Base-by-base conservation (phyloP, 208 protist species). In the Tritrichomonas foetus region DNA sequence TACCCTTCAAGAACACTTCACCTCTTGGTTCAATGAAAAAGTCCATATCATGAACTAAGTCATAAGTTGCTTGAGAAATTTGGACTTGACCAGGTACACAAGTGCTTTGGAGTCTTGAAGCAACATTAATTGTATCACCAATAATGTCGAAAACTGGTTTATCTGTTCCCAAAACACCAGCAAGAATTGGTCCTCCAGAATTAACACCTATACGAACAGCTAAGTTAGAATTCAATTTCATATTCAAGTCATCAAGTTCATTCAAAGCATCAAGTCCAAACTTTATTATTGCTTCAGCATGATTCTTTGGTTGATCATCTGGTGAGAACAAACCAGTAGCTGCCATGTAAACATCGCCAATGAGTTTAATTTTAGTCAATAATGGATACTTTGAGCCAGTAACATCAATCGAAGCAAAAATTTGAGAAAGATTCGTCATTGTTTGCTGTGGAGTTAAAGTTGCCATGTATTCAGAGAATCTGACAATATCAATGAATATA, bases 281-380 rank as follows among this genome's bases (percentile, higher is more conserved):
- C 36, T 44, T 39, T 9, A 78, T 33, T 5, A 47, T 44, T 44
- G 39, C 33, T 47, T 36, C 36, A 47, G 69, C 69, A 20, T 36
- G 33, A 0, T 27, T 78, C 8, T 78, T 78, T 47, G 33, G 27
- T 78, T 36, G 69, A 27, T 78, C 36, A 44, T 78, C 25, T 16
- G 69, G 69, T 47, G 39, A 1, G 36, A 78, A 78, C 33, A 78
- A 47, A 78, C 69, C 69, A 78, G 33, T 5, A 16, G 69, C 69
- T n/a, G 69, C 69, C 69, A 78, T 78, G 44, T 78, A 78, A 78
- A 36, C 25, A 78, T 78, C 69, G 25, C 69, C 69, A 78, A 78
- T 78, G 9, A 36, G 44, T 78, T 78, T 78, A 25, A 78, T 78
- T 44, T 78, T 78, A 27, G 69, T 78, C 8, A 78, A 44, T 9